Percentiles rank a stretch among this genome's conserved stretches.
Conservation (phyloP, 73 alveolate species). For the Paramecium octaurelia region DNA sequence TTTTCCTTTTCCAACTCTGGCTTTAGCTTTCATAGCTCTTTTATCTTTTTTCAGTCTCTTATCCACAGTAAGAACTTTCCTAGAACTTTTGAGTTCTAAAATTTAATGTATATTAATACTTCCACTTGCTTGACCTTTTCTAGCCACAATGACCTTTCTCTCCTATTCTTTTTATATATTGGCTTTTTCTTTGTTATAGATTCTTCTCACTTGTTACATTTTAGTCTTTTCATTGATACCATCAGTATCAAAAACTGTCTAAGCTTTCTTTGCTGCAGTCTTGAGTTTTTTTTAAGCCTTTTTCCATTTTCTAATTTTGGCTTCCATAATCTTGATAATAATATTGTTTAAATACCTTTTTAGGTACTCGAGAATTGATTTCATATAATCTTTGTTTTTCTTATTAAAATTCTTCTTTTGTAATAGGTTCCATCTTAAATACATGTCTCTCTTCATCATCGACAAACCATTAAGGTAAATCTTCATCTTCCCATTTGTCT, state of each 20-base stretch:
- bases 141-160: constrained; percentile 82
- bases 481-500: constrained; percentile 90
- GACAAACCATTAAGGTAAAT: constrained; percentile 91
- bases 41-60: constrained; percentile 92
- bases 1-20: constrained; percentile 55
- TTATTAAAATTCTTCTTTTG: constrained; percentile 82
- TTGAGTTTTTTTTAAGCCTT: constrained; percentile 83
- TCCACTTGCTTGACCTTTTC: constrained; percentile 59
- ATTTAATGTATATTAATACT: background rate
- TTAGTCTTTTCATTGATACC: constrained; percentile 88
- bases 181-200: constrained; percentile 84
- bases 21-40: constrained; percentile 77
- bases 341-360: constrained; percentile 66
- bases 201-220: constrained; percentile 86
- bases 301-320: constrained; percentile 92
- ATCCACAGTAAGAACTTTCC: constrained; percentile 86
- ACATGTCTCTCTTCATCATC: constrained; percentile 88
- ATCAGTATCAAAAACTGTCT: constrained; percentile 85
- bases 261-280: constrained; percentile 87
- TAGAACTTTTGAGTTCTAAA: constrained; percentile 67
- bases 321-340: constrained; percentile 72
- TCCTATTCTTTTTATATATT: constrained; percentile 76
- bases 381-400: constrained; percentile 88
- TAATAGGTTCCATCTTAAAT: constrained; percentile 78
- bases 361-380: constrained; percentile 90